Evolutionary conservation across 371 early-diverging fungal genomes (phyloP).

Genomic region (Amoeboaphelidium protococcarum): DNA sequence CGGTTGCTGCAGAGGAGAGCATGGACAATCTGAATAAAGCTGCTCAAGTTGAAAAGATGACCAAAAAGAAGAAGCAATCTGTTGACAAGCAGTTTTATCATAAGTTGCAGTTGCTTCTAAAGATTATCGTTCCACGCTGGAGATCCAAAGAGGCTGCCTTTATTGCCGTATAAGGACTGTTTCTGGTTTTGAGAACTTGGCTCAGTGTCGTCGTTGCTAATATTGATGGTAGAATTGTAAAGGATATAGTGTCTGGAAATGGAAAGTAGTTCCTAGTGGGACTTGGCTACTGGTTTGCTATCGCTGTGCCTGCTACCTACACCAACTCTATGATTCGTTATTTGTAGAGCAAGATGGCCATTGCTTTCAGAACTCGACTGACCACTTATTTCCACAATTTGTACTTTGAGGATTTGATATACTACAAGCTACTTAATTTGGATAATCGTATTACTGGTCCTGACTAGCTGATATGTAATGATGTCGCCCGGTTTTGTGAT

Average conservation of each 20-base stretch:
- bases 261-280: slow-evolving; percentile 44
- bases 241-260: slow-evolving; percentile 35
- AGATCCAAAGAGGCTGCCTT: slow-evolving; percentile 50
- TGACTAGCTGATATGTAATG: slow-evolving; percentile 22
- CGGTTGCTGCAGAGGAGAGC: too few species aligned
- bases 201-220: slow-evolving; percentile 64
- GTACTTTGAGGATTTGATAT: slow-evolving; percentile 49
- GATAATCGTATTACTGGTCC: slow-evolving; percentile 20
- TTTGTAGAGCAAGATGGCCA: slow-evolving; percentile 7
- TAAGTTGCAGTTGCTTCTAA: slow-evolving; percentile 31
- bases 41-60: too few species aligned
- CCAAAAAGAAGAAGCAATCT: too few species aligned
- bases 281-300: slow-evolving; percentile 63
- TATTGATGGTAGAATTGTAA: slow-evolving; percentile 74
- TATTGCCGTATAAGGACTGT: slow-evolving; percentile 25
- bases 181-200: slow-evolving; percentile 42
- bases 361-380: slow-evolving; percentile 14
- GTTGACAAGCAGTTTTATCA: slow-evolving; percentile 38
- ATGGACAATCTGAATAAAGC: too few species aligned
- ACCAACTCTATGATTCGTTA: slow-evolving; percentile 62
- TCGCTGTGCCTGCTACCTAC: slow-evolving; percentile 79
- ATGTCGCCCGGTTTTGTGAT: slow-evolving; percentile 19
- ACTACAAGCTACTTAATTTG: slow-evolving; percentile 21
- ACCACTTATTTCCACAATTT: slow-evolving; percentile 16
- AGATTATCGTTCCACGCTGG: slow-evolving; percentile 48